These are phyloP conservation scores for Argentina anserina DNA, from an alignment of 306 rosid species.

Conservation along the genomic window DNA sequence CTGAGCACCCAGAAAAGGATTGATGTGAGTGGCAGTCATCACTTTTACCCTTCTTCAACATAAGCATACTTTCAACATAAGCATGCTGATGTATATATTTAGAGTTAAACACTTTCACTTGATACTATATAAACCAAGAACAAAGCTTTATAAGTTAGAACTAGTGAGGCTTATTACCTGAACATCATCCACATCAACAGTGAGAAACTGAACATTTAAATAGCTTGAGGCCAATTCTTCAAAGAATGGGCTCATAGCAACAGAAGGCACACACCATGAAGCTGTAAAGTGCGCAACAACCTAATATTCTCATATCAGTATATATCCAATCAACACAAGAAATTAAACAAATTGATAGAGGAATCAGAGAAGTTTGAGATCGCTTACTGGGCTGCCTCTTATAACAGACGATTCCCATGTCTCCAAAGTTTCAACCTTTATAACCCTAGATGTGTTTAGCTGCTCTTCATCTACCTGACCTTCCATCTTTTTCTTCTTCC, in stretches of 20 bases:
- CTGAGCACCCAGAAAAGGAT: not conserved
- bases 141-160: not conserved
- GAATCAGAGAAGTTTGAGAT: not conserved
- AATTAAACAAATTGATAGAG: not conserved
- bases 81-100: not conserved
- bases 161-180: slow-evolving; percentile 50
- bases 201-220: slow-evolving; percentile 68
- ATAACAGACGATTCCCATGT: slow-evolving; percentile 57
- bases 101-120: not conserved
- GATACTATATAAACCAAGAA: not conserved
- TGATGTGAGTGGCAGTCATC: not conserved
- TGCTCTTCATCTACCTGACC: slow-evolving; percentile 35
- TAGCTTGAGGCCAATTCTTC: slow-evolving; percentile 64
- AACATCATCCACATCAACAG: slow-evolving; percentile 89
- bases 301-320: slow-evolving; percentile 24
- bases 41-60: not conserved
- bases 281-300: slow-evolving; percentile 83
- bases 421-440: slow-evolving; percentile 58
- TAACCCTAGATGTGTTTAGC: slow-evolving; percentile 40
- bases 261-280: slow-evolving; percentile 97
- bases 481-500: slow-evolving; percentile 21
- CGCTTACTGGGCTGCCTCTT: slow-evolving; percentile 56
- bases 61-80: no score
- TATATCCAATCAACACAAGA: not conserved
- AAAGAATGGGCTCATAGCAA: slow-evolving; percentile 71